Evolutionary conservation across 352 stramenopile species (phyloP), one percentile per base, ranked within the genome.

Genomic region (Phytophthora vignae): DNA sequence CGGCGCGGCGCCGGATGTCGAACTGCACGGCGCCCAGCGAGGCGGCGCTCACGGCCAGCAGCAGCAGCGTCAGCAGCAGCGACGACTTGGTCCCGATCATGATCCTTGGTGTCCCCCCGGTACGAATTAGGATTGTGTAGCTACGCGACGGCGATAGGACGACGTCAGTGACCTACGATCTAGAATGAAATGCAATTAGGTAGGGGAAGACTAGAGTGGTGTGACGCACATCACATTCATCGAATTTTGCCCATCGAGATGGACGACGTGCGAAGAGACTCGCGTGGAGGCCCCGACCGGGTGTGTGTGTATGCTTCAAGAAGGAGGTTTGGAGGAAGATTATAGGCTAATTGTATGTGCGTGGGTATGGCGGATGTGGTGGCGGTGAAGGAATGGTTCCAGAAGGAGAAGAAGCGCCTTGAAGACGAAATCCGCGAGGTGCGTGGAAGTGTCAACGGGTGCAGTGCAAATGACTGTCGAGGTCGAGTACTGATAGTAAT

Each of bases 401-500:
- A 77, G 64, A 82, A 69, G 52, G 87, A 94, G 73, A 91, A 88
- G 61, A 60, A 85, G 69, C 87, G 87, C 1, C 54, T 94, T 6
- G 81, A 91, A 60, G 87, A 93, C 53, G 79, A 91, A 71, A 90
- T 91, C 31, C 79, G 81, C 54, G 87, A 94, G 85, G 87, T 92
- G 29, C 3, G 44, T 42, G 25, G 5, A n/a, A 44, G 36, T 44
- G 36, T 44, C 36, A 44, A 44, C 15, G 36, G 11, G 36, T 17
- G 36, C 36, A 27, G 22, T 27, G 22, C 22, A 27, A 42, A 42
- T 42, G 33, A 42, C 33, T 42, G 33, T 10, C 33, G 14, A 42
- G 12, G 12, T 8, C 12, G 36, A 17, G 12, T 44, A 44, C 12
- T 44, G 36, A 44, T 17, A 44, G 29, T 40, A 19, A n/a, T 25